Evolutionary conservation across 1,284 basidiomycete species (phyloP), one percentile per base, ranked within the genome.

Genomic region (Rhodotorula sp.): DNA sequence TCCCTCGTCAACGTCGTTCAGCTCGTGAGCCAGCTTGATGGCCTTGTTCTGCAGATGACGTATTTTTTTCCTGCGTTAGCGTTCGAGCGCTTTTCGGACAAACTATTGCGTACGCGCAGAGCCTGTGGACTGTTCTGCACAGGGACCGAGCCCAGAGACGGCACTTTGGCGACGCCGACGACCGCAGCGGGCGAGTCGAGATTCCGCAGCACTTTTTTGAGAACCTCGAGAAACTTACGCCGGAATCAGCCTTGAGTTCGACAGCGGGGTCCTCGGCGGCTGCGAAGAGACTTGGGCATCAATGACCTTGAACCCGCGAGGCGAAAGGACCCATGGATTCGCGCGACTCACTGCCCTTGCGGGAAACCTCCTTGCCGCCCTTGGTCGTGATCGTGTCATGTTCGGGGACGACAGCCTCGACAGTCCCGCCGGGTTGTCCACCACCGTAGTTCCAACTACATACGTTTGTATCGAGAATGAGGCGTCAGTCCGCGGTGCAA

Each of bases 251-350:
- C 58, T 71, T 69, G 43, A 74, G 54, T 62, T 71, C 69, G 39
- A 74, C 73, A n/a, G 73, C 73, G 12, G 73, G 73, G 49, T 74
- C 70, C n/a, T 74, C 73, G 4, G 64, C 68, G 5, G 65, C 66
- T 71, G 58, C 23, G 48, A 49, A 6, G 26, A 46, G 29, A 3
- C 5, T 26, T 18, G n/a, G 7, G 14, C n/a, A 2, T 54, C 52
- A 12, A 18, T 16, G 14, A 6, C 16, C 5, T 5, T 5, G 3
- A 8, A 23, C 3, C 10, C 3, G 10, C 14, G 4, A 23, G 12
- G 5, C 14, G 7, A 5, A 43, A 43, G 39, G 39, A 43, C 14
- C 12, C 39, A 10, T 3, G 34, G 2, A 23, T 8, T 4, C 16
- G 8, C 21, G 14, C 12, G n/a, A 70, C 69, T 49, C 26, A 71